Percentiles rank a stretch among this genome's conserved stretches.
phyloP scores from a whole-genome alignment of 2,329 filamentous ascomycete genomes.

The Aureobasidium melanogenum region DNA sequence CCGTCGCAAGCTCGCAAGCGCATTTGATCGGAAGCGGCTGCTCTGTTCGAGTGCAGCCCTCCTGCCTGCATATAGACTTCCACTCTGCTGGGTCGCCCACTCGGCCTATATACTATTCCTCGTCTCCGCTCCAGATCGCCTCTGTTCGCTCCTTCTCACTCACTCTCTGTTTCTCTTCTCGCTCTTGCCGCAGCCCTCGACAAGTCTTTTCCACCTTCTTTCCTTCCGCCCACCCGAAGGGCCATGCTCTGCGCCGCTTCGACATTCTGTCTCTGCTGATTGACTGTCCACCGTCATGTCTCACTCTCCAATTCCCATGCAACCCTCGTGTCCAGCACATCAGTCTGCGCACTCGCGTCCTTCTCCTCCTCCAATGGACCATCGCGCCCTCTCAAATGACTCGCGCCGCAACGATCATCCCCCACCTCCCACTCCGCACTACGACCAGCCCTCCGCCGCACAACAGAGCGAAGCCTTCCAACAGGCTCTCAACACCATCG shows the following conservation, averaged over 20 bases:
- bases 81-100: background rate
- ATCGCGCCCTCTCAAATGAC: constrained; percentile 1
- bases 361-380: background rate
- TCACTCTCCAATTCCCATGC: background rate
- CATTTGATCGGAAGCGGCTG: constrained; percentile 4
- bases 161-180: background rate
- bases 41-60: constrained; percentile 5
- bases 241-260: background rate
- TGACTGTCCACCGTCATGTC: background rate
- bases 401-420: constrained; percentile 2
- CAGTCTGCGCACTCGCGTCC: background rate
- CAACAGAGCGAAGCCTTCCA: constrained; percentile 9
- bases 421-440: background rate
- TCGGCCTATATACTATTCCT: background rate
- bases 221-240: background rate
- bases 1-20: background rate
- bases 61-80: constrained; percentile 6
- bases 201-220: background rate
- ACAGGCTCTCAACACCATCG: constrained; percentile 8
- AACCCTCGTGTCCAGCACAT: background rate
- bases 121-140: background rate
- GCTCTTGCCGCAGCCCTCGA: background rate
- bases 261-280: background rate
- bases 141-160: background rate
- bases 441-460: background rate